Percentiles rank a stretch among this genome's conserved stretches.
Evolutionary conservation across 1,139 yeast genomes (phyloP).

Genomic region (Suhomyces bribrorum): DNA sequence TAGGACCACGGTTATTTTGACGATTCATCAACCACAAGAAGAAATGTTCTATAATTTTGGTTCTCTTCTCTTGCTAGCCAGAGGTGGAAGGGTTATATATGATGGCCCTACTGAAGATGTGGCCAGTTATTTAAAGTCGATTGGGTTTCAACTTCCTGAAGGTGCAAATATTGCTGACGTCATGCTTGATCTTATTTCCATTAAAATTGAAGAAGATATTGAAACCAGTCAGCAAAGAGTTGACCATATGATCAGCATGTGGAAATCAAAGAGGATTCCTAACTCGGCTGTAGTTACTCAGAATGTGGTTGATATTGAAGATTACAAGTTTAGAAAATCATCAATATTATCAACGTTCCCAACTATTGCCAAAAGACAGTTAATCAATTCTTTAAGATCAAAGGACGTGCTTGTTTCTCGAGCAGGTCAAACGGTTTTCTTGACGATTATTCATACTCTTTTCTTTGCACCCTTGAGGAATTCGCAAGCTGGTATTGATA

Average conservation of each 20-base stretch:
- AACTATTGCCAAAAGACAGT: slow-evolving; percentile 19
- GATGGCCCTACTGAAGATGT: slow-evolving; percentile 19
- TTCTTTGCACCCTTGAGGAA: slow-evolving; percentile 26
- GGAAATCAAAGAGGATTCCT: slow-evolving; percentile 11
- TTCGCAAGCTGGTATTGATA: slow-evolving; percentile 21
- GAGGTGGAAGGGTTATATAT: slow-evolving; percentile 25
- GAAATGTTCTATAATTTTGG: slow-evolving; percentile 24
- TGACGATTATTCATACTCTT: slow-evolving; percentile 23
- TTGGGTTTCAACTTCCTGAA: slow-evolving; percentile 18
- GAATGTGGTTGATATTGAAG: slow-evolving; percentile 19
- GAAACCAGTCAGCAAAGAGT: slow-evolving; percentile 17
- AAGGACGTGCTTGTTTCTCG: slow-evolving; percentile 23
- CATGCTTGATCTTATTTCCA: slow-evolving; percentile 21
- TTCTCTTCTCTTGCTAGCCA: slow-evolving; percentile 24
- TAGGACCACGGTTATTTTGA: slow-evolving; percentile 25
- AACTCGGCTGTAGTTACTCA: not conserved
- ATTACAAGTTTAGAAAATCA: slow-evolving; percentile 22
- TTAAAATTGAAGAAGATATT: slow-evolving; percentile 15
- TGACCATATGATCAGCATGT: slow-evolving; percentile 15
- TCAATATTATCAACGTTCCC: slow-evolving; percentile 22
- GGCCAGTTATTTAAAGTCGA: slow-evolving; percentile 15
- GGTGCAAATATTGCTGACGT: slow-evolving; percentile 21
- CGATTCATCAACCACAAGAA: slow-evolving; percentile 29
- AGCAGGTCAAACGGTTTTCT: slow-evolving; percentile 21
- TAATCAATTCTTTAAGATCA: slow-evolving; percentile 21